Percentiles rank a stretch among this genome's conserved stretches.
phyloP scores from a whole-genome alignment of 495 filamentous ascomycete genomes.

The Staphylotrichum tortipilum region DNA sequence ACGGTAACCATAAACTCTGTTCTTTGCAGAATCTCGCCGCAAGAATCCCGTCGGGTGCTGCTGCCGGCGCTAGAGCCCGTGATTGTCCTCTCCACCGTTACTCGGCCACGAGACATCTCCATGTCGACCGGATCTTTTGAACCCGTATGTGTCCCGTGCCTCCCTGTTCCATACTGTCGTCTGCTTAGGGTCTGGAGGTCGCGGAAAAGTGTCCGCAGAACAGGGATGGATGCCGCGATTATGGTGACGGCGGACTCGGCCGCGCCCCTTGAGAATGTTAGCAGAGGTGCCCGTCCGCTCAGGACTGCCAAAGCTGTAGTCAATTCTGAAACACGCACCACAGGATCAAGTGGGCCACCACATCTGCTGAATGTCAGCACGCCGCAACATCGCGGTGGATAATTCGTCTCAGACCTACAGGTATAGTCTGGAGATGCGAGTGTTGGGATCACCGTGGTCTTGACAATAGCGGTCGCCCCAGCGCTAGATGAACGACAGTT shows the following conservation, averaged over 20 bases:
- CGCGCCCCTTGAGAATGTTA: conserved; percentile 13
- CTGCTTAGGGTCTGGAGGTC: conserved; percentile 13
- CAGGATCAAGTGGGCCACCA: too few species aligned
- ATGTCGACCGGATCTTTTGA: too few species aligned
- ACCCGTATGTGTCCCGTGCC: too few species aligned
- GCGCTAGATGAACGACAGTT: conserved; percentile 12
- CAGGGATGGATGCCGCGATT: conserved; percentile 7
- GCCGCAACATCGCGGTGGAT: too few species aligned
- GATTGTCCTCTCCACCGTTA: too few species aligned
- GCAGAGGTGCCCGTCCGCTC: conserved; percentile 16
- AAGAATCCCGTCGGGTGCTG: not conserved
- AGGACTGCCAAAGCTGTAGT: too few species aligned
- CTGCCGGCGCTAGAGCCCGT: not conserved
- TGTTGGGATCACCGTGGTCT: conserved; percentile 20
- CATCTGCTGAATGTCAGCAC: too few species aligned
- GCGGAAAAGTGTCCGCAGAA: conserved; percentile 27
- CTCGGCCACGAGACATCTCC: not conserved
- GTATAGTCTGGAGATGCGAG: conserved; percentile 22
- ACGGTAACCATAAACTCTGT: not conserved
- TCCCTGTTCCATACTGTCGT: conserved; percentile 8
- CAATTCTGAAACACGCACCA: too few species aligned
- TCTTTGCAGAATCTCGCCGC: not conserved
- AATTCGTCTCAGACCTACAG: conserved; percentile 8
- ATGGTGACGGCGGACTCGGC: conserved; percentile 31
- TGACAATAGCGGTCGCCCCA: conserved; percentile 23